Percentiles rank a stretch among this genome's conserved stretches.
phyloP scores from a whole-genome alignment of 164 flowering plant species.

The Macadamia integrifolia region DNA sequence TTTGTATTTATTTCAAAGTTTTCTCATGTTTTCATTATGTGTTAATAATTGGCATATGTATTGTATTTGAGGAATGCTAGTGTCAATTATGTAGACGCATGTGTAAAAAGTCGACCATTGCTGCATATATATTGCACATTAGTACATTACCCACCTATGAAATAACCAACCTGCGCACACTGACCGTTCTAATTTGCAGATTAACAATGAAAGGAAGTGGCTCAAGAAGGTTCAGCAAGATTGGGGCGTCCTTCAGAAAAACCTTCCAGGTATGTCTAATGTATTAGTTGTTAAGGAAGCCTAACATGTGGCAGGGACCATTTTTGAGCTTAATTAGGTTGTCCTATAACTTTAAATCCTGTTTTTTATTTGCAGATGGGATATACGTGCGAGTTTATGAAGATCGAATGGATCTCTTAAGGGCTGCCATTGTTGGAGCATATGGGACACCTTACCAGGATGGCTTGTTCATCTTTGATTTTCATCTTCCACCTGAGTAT shows the following conservation, averaged over 20 bases:
- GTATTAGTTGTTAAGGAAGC: not conserved
- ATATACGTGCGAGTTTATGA: constrained; percentile 92
- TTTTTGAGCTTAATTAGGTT: not conserved
- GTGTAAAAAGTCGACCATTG: too few relatives aligned
- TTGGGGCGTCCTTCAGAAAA: constrained; percentile 93
- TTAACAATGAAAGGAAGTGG: constrained; percentile 73
- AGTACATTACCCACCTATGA: not conserved
- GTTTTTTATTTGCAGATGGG: constrained; percentile 46
- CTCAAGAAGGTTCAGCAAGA: constrained; percentile 93
- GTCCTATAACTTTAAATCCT: not conserved
- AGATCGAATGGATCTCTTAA: constrained; percentile 95
- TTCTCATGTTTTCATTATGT: too few relatives aligned
- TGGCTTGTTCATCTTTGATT: constrained; percentile 97
- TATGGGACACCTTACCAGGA: constrained; percentile 99
- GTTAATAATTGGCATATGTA: too few relatives aligned
- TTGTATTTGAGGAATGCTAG: too few relatives aligned
- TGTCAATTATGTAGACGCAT: too few relatives aligned
- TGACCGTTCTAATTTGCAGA: constrained; percentile 36
- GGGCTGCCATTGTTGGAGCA: constrained; percentile 93
- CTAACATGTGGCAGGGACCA: not conserved
- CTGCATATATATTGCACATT: not conserved
- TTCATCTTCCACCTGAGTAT: constrained; percentile 92
- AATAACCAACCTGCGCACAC: not conserved
- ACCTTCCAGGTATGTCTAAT: constrained; percentile 67
- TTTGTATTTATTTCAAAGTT: too few relatives aligned